Base-by-base conservation (phyloP, 768 basidiomycete genomes). In the Pulveroboletus sp. region DNA sequence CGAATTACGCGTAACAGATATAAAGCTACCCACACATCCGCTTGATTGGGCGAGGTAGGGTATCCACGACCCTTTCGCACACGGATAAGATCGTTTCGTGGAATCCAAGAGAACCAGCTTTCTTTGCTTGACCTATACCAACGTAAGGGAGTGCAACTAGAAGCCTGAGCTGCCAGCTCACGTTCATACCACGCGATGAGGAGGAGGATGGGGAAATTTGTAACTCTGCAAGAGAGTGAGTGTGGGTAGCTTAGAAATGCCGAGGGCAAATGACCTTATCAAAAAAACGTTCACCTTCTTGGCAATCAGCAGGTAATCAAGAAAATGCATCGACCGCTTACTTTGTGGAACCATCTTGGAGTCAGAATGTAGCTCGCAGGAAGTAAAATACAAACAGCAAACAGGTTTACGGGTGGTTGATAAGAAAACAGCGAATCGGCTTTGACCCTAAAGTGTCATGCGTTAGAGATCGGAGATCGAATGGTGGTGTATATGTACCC, bases 291-390 rank as follows among this genome's bases (percentile, higher is more conserved):
- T 93, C 59, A 92, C 79, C 88, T 90, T 51, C 4, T 43, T 11
- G 24, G 24, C 8, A 39, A 47, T 67, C 22, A 67, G 51, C 31
- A 36, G 22, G 55, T 47, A 60, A 22, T 44, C 32, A 20, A 37
- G 41, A 26, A 37, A 49, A 31, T 24, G 17, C 16, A 27, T 53
- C 6, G 27, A 24, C 7, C n/a, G 54, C 63, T 45, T 60, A 88
- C 89, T 74, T 97, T 97, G 65, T 98, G 95, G 64, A 98, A 97
- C 93, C 93, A 97, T 46, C 95, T 77, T n/a, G 93, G 92, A 7
- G 78, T 78, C n/a, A 96, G 74, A 44, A 93, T 69, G 64, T 89
- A 93, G 55, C 85, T 89, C 19, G 88, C 76, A 2, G 96, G 93
- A 53, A 93, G 74, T 78, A 99, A 86, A 54, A 95, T 73, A 44